phyloP scores from a whole-genome alignment of 495 filamentous ascomycete species.

The Oleoguttula mirabilis region DNA sequence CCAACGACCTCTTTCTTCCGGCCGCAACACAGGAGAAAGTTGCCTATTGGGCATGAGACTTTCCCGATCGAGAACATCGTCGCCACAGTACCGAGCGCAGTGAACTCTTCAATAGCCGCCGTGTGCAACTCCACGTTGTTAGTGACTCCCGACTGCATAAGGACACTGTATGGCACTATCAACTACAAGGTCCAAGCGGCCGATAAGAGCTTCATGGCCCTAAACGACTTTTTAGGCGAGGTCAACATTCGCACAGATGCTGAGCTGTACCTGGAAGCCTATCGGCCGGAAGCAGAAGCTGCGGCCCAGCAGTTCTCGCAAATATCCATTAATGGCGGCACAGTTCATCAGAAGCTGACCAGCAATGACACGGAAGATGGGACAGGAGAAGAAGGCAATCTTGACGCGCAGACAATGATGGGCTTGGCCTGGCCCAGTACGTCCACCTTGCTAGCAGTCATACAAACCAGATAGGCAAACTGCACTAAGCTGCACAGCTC shows the following conservation, averaged over 20 bases:
- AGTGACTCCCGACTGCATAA: slow-evolving; percentile 42
- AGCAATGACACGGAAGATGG: background rate
- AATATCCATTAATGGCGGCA: slow-evolving; percentile 30
- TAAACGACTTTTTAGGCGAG: slow-evolving; percentile 40
- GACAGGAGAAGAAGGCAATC: background rate
- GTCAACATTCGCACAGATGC: slow-evolving; percentile 37
- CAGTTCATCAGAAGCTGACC: slow-evolving; percentile 17
- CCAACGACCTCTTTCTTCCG: slow-evolving; percentile 51
- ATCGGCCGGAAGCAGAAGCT: slow-evolving; percentile 34
- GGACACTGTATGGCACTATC: slow-evolving; percentile 41
- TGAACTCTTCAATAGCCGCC: background rate
- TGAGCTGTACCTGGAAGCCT: slow-evolving; percentile 35
- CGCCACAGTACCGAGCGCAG: background rate
- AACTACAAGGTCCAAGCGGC: slow-evolving; percentile 33
- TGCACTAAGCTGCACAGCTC: too few relatives aligned
- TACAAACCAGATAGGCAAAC: too few relatives aligned
- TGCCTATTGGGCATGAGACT: background rate
- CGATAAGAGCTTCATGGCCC: slow-evolving; percentile 34
- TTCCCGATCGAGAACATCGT: background rate
- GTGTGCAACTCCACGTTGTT: slow-evolving; percentile 12
- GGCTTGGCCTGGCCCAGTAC: background rate
- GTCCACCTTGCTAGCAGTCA: too few relatives aligned
- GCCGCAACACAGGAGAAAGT: background rate
- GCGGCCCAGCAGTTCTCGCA: slow-evolving; percentile 33
- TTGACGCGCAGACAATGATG: background rate